A percentile compares a stretch with the other conserved stretches of the same genome.
phyloP scores from a whole-genome alignment of 78 protist species.

The Dictyostelium brefeldianum region DNA sequence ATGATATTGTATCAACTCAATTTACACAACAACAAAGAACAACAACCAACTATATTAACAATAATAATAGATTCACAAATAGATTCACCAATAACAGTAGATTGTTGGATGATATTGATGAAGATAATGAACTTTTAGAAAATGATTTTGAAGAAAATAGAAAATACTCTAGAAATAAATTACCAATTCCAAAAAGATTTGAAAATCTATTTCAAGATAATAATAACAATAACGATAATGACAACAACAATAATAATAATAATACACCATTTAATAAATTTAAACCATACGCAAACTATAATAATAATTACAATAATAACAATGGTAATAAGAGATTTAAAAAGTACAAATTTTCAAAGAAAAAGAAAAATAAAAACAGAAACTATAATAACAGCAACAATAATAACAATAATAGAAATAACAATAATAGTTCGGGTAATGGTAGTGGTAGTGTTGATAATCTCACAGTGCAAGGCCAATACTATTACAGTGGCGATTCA shows the following conservation, averaged over 20 bases:
- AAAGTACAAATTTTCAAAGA: too few relatives aligned
- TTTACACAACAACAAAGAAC: background rate
- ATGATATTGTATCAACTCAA: background rate
- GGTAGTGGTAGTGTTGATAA: background rate
- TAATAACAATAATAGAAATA: background rate
- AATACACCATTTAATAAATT: background rate
- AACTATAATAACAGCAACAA: too few relatives aligned
- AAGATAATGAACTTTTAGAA: background rate
- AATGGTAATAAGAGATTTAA: background rate
- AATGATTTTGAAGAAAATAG: background rate
- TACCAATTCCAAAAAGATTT: too few relatives aligned
- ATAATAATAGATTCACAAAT: background rate
- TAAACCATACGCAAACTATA: background rate
- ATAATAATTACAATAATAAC: background rate
- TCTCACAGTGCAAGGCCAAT: background rate
- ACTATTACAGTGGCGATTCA: background rate
- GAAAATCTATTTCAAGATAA: background rate
- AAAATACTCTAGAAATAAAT: too few relatives aligned
- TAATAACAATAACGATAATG: background rate
- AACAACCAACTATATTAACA: background rate
- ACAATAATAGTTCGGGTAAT: background rate
- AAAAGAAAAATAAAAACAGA: too few relatives aligned
- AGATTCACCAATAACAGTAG: too few relatives aligned
- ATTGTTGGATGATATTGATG: background rate
- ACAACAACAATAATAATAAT: background rate